Percentiles rank a stretch among this genome's conserved stretches.
Conservation (phyloP, 1,284 basidiomycete genomes). For the Lentinula novae-zelandiae region DNA sequence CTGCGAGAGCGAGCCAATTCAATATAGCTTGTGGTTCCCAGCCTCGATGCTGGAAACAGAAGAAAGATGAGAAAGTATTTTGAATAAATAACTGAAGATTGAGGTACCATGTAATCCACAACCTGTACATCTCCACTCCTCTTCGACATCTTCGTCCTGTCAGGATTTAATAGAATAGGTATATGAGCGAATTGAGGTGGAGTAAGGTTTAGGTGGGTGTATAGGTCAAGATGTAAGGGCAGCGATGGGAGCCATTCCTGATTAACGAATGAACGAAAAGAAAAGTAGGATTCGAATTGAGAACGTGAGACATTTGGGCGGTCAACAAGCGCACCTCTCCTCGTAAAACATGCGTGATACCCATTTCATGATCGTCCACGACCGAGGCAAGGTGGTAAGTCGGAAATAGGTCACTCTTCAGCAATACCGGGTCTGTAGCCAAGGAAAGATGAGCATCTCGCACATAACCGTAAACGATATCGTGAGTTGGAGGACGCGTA, state of each 20-base stretch:
- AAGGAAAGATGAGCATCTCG: constrained; percentile 74
- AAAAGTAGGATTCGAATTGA: background rate
- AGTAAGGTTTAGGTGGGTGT: constrained; percentile 69
- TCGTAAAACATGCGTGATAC: constrained; percentile 91
- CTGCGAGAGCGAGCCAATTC: constrained; percentile 92
- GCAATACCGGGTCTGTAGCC: constrained; percentile 87
- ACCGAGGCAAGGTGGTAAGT: constrained; percentile 97
- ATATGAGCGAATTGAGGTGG: constrained; percentile 89
- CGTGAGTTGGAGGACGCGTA: constrained; percentile 41
- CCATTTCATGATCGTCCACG: constrained; percentile 95
- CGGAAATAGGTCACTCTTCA: constrained; percentile 92
- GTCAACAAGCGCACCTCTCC: constrained; percentile 67
- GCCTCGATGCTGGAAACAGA: constrained; percentile 52
- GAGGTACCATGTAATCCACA: constrained; percentile 76
- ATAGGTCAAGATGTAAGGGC: constrained; percentile 91
- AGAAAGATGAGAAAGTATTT: background rate
- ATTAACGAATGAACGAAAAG: background rate
- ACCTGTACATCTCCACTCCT: constrained; percentile 88
- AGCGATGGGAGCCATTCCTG: constrained; percentile 96
- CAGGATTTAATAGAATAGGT: constrained; percentile 85
- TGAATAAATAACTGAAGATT: background rate
- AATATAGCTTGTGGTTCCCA: constrained; percentile 90
- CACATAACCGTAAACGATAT: constrained; percentile 76
- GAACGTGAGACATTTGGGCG: background rate
- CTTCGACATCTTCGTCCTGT: constrained; percentile 95